Percentiles rank a stretch among this genome's conserved stretches.
These are phyloP conservation scores for Aleurites moluccanus DNA, from an alignment of 441 rosid species.

Conservation along the genomic window DNA sequence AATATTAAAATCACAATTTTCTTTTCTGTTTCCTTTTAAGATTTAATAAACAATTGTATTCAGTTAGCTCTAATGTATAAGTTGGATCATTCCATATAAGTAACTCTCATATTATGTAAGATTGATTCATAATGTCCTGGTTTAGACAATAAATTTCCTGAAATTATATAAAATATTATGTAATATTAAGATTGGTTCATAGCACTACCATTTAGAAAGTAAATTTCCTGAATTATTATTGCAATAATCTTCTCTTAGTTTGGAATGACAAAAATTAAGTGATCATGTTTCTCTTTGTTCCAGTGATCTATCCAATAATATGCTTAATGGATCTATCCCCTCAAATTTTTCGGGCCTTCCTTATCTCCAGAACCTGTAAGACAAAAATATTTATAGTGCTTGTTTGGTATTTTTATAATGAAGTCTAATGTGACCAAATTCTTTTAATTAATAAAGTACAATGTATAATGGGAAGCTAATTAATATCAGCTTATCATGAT, in stretches of 20 bases:
- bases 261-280: background rate
- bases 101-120: too few species aligned
- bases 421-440: background rate
- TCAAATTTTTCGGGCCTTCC: constrained; percentile 36
- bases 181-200: too few species aligned
- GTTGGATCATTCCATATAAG: too few species aligned
- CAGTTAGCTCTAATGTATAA: too few species aligned
- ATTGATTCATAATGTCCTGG: too few species aligned
- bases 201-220: too few species aligned
- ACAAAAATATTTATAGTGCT: background rate
- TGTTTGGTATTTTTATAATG: too few species aligned
- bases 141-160: too few species aligned
- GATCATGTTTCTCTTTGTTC: constrained; percentile 1
- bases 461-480: background rate
- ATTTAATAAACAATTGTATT: too few species aligned
- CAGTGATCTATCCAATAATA: constrained; percentile 44
- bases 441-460: background rate
- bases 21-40: background rate
- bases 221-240: too few species aligned
- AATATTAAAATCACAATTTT: too few species aligned
- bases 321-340: constrained; percentile 39
- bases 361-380: constrained; percentile 40
- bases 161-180: too few species aligned
- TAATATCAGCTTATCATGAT: background rate
- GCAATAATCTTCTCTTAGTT: background rate